A percentile compares a stretch with the other conserved stretches of the same genome.
Conservation (phyloP, 257 asterid species). For the Apocynum venetum region DNA sequence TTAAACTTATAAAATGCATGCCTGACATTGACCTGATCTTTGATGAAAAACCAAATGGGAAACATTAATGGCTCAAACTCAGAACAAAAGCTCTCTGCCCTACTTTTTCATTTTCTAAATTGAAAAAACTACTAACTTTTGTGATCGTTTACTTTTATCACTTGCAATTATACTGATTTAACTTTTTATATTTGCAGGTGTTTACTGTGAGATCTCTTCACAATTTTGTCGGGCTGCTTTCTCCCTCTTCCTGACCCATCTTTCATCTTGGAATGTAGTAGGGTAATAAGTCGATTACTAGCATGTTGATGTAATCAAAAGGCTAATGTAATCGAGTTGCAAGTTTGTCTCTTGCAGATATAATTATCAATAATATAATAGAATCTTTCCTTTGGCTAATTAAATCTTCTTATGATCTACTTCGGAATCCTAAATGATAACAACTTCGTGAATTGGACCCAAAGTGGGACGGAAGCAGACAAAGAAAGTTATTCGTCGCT, state of each 20-base stretch:
- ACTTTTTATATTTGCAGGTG: background rate
- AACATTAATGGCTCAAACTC: no score
- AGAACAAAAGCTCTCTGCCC: background rate
- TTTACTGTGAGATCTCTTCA: background rate
- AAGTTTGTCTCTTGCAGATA: background rate
- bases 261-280: background rate
- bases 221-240: background rate
- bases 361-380: background rate
- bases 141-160: no score
- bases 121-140: no score
- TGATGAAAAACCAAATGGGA: no score
- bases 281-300: background rate
- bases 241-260: background rate
- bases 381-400: background rate
- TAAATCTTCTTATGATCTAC: background rate
- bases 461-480: no score
- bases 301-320: background rate
- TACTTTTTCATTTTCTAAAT: no score
- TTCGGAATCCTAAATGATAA: no score
- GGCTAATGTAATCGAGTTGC: background rate
- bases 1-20: no score
- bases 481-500: no score
- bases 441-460: no score
- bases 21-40: background rate
- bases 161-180: background rate